phyloP scores from a whole-genome alignment of 2,329 filamentous ascomycete genomes.

The Diaporthe nobilis region DNA sequence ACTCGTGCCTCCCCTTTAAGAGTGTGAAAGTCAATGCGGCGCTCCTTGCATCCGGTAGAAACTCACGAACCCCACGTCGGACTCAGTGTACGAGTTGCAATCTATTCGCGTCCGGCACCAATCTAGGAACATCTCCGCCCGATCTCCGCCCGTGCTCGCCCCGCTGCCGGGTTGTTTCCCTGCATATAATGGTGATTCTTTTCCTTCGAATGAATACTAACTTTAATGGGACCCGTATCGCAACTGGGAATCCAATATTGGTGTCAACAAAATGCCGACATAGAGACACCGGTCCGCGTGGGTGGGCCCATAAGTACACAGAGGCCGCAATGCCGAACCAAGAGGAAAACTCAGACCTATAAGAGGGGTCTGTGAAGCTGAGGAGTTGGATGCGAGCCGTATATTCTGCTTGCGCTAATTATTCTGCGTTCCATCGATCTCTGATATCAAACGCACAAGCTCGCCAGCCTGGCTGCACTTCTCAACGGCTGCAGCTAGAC shows the following conservation, averaged over 20 bases:
- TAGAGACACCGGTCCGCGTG: not conserved
- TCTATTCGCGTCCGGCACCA: slow-evolving; percentile 11
- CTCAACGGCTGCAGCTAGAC: slow-evolving; percentile 16
- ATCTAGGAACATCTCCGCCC: slow-evolving; percentile 17
- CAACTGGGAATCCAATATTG: not conserved
- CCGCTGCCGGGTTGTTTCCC: not conserved
- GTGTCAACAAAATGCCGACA: not conserved
- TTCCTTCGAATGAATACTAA: not conserved
- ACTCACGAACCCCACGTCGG: not conserved
- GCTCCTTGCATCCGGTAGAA: not conserved
- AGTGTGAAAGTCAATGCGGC: slow-evolving; percentile 22
- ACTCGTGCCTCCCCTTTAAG: not conserved
- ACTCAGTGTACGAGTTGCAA: not conserved
- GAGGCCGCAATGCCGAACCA: not conserved
- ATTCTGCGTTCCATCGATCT: not conserved
- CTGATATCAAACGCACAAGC: not conserved
- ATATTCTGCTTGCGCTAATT: not conserved
- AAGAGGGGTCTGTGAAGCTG: no score
- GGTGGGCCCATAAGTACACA: not conserved
- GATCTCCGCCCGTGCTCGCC: not conserved
- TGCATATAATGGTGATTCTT: not conserved
- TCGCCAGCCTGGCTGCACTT: not conserved
- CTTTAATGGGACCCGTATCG: not conserved
- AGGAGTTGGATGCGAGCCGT: not conserved
- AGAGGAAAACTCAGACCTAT: no score